Evolutionary conservation across 2,329 filamentous ascomycete genomes (phyloP).

Genomic region (Trematosphaeria pertusa): DNA sequence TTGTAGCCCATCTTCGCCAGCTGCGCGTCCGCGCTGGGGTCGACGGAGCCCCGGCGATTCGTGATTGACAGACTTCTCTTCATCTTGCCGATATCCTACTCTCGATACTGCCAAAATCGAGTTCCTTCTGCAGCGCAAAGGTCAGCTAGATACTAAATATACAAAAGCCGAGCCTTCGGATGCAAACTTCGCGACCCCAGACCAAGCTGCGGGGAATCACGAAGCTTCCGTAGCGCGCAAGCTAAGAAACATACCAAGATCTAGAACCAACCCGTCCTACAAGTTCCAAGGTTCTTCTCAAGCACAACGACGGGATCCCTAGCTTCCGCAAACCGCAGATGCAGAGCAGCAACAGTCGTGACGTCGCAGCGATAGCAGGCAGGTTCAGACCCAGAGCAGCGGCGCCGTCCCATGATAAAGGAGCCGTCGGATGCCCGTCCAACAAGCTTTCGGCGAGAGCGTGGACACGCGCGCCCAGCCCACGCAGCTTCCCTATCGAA

Average conservation of each 20-base stretch:
- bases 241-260: too few species aligned
- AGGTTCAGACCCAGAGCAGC: not conserved
- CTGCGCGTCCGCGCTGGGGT: slow-evolving; percentile 63
- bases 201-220: too few species aligned
- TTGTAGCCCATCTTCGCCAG: slow-evolving; percentile 73
- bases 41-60: slow-evolving; percentile 22
- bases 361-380: not conserved
- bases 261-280: not conserved
- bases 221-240: too few species aligned
- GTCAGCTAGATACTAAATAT: not conserved
- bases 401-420: not conserved
- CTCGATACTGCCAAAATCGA: too few species aligned
- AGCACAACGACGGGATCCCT: not conserved
- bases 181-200: not conserved
- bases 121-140: not conserved
- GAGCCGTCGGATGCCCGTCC: not conserved
- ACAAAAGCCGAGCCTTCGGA: not conserved
- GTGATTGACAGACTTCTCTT: slow-evolving; percentile 28
- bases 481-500: not conserved
- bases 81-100: slow-evolving; percentile 8
- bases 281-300: not conserved
- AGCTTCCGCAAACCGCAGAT: not conserved
- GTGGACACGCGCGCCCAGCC: not conserved
- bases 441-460: not conserved
- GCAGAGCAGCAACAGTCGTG: not conserved